These are phyloP conservation scores for Cucurbita moschata DNA, from an alignment of 306 rosid genomes.

Conservation along the genomic window DNA sequence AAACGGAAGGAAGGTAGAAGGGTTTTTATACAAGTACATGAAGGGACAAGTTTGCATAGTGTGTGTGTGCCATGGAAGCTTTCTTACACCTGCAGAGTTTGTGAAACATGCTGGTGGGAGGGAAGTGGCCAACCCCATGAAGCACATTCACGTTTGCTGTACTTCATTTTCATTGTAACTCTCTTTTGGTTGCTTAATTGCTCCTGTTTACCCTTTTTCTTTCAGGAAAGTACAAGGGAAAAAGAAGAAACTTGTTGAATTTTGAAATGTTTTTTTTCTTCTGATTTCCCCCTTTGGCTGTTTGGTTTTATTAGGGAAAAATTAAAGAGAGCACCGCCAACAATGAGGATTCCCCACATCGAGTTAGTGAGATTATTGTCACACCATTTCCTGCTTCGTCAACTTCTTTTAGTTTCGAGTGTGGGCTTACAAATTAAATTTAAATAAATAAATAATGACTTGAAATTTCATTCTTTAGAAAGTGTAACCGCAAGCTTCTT, in stretches of 20 bases:
- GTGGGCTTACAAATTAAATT: no score
- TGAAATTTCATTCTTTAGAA: no score
- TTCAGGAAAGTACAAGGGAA: background rate
- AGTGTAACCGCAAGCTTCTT: no score
- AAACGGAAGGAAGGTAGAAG: conserved; percentile 38
- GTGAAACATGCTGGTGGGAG: conserved; percentile 49
- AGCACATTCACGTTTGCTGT: conserved; percentile 31
- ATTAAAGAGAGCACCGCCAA: background rate
- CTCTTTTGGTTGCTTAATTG: background rate
- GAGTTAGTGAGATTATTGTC: background rate
- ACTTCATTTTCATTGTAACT: conserved; percentile 14
- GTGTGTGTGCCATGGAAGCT: conserved; percentile 62
- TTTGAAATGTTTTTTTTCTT: background rate
- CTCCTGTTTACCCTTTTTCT: background rate
- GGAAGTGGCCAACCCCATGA: conserved; percentile 46
- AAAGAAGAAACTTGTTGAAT: background rate
- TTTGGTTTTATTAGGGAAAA: background rate
- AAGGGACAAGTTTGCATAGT: conserved; percentile 33
- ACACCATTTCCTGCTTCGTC: background rate
- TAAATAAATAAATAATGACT: no score
- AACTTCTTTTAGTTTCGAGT: no score
- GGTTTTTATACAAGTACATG: conserved; percentile 35
- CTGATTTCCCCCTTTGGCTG: background rate
- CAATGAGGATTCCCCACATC: background rate
- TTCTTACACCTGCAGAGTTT: conserved; percentile 52